Base-by-base conservation (phyloP, 192 early-diverging fungal genomes). In the Backusella mclennaniae region DNA sequence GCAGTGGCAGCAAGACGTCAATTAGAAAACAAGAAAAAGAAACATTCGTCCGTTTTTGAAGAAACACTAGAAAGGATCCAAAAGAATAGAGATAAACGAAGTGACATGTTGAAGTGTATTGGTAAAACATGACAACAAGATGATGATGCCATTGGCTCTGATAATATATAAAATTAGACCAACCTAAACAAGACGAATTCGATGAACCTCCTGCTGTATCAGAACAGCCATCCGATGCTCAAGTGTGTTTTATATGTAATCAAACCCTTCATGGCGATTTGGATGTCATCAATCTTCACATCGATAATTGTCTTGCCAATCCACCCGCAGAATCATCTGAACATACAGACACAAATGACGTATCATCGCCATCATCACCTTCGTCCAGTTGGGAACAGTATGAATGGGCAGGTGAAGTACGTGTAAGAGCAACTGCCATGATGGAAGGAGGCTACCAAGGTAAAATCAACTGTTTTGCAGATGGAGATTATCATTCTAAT, bases 371-470 rank as follows among this genome's bases (percentile, higher is more conserved):
- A 7, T 66, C 68, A 29, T 46, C 67, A 15, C 52, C 42, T 23
- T 33, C 56, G 53, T 59, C 33, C 69, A 80, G 79, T 4, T 91
- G 89, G 82, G 92, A 94, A 35, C 90, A 92, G 73, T 96, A 97
- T 46, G 89, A 87, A 36, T 96, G 94, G 94, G 92, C 90, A 1
- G 95, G 96, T 2, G 89, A 94, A 80, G 87, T 85, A 4, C 88
- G 95, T 4, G 87, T 97, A 14, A 87, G 96, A 7, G 92, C 91
- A 3, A 92, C 94, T 0, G 87, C 95, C 0, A 83, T 97, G 82
- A 81, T 96, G 75, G 92, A 96, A 76, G 95, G 95, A 41, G 92
- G 93, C 3, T 90, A 87, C 77, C 83, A 83, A 36, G 92, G 90
- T 89, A 67, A 3, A 44, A 33, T 3, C 33, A 33, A 33, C 33